Percentiles rank a stretch among this genome's conserved stretches.
phyloP scores from a whole-genome alignment of 2,329 filamentous ascomycete genomes.

The Hypoxylon sp. region DNA sequence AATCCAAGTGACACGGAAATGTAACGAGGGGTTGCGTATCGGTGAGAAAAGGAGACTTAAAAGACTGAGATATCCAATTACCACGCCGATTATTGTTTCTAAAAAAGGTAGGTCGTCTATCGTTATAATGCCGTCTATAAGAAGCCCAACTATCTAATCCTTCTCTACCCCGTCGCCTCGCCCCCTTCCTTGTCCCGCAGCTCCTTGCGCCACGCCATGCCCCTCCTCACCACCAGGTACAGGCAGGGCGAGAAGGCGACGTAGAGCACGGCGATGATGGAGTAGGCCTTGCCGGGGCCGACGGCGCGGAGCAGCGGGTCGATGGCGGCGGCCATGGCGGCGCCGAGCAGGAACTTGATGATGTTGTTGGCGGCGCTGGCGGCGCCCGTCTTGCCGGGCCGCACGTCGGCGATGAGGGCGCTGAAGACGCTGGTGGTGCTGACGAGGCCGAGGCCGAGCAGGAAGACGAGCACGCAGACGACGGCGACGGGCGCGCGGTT shows the following conservation, averaged over 20 bases:
- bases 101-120: too few species aligned
- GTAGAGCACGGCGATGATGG: conserved; percentile 61
- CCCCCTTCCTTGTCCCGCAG: conserved; percentile 51
- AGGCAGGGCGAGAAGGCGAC: conserved; percentile 57
- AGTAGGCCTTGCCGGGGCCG: conserved; percentile 67
- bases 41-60: too few species aligned
- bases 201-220: conserved; percentile 57
- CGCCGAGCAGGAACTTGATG: conserved; percentile 65
- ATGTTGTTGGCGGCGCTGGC: conserved; percentile 70
- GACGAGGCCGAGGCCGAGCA: conserved; percentile 63
- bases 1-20: conserved; percentile 18
- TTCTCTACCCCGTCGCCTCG: background rate
- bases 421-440: conserved; percentile 67
- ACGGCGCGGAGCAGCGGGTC: conserved; percentile 63
- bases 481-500: conserved; percentile 57
- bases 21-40: conserved; percentile 21
- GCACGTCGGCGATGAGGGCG: conserved; percentile 68
- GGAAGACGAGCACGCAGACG: conserved; percentile 62
- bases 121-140: background rate
- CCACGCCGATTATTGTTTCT: background rate
- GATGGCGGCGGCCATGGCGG: conserved; percentile 65
- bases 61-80: background rate
- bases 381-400: conserved; percentile 65
- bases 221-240: conserved; percentile 55
- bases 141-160: background rate